A percentile compares a stretch with the other conserved stretches of the same genome.
Conservation (phyloP, 495 filamentous ascomycete species). For the Copromyces sp. region DNA sequence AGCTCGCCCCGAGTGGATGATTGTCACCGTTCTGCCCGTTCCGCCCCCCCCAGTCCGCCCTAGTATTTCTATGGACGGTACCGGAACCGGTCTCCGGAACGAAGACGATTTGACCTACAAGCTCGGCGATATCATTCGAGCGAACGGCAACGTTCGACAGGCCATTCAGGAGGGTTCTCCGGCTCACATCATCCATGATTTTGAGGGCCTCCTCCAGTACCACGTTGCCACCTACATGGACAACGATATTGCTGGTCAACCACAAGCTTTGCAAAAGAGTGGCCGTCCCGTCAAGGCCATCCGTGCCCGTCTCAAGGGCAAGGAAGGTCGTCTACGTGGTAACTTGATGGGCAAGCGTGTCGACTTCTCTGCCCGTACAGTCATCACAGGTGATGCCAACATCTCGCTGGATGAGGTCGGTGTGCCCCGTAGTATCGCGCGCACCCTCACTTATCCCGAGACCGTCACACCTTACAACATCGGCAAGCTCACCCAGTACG, state of each 20-base stretch:
- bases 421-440: constrained; percentile 80
- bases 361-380: constrained; percentile 97
- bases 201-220: constrained; percentile 87
- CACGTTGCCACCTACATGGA: constrained; percentile 99
- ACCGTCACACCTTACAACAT: constrained; percentile 99
- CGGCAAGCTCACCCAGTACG: constrained; percentile 72
- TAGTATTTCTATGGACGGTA: constrained; percentile 90
- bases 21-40: constrained; percentile 87
- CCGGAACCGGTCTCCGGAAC: constrained; percentile 72
- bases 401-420: constrained; percentile 93
- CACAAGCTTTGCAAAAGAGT: constrained; percentile 92
- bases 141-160: constrained; percentile 85
- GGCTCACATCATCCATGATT: constrained; percentile 78
- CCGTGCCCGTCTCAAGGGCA: constrained; percentile 92
- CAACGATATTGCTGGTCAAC: constrained; percentile 94
- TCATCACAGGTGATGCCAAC: constrained; percentile 97
- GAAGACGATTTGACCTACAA: constrained; percentile 99
- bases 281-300: constrained; percentile 94
- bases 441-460: constrained; percentile 88
- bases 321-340: constrained; percentile 92
- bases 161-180: constrained; percentile 84
- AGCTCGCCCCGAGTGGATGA: constrained; percentile 96
- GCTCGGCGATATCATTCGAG: constrained; percentile 93
- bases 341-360: constrained; percentile 99
- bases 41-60: constrained; percentile 92